Base-by-base conservation (phyloP, 2,329 filamentous ascomycete species). In the Emergomyces orientalis region DNA sequence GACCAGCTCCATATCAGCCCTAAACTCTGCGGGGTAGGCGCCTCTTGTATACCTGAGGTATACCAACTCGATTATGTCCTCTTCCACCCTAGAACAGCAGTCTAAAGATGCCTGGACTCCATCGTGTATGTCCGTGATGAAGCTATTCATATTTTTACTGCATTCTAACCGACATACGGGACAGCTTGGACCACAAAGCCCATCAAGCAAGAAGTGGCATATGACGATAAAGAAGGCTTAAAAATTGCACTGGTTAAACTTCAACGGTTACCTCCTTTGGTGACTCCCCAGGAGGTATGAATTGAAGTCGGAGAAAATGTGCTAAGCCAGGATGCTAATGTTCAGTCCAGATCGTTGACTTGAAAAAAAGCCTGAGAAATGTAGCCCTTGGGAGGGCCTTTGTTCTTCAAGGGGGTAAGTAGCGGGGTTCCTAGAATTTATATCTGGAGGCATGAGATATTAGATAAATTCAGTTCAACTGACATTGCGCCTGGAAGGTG, bases 301-400 rank as follows among this genome's bases (percentile, higher is more conserved):
- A 55, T 37, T 60, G 17, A 14, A 14, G 13, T 11, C 4, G n/a
- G 22, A 57, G 14, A 54, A 55, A 55, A 19, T 17, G 52, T 22
- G 19, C 30, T 22, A 55, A 25, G 1, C 19, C 19, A 34, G 19
- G 9, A 37, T 59, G 66, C 63, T 65, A 34, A 68, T 32, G 25
- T 32, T n/a, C 49, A 5, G 17, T 45, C 1, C 55, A 79, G 75
- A 96, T 99, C 71, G 81, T 85, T 69, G 88, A 85, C 66, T 83
- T 99, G 61, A 91, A 91, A 72, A 81, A 85, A 60, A 88, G 85
- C 70, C 82, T 99, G 27, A 85, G 86, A 64, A 90, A 96, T 78
- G 94, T 96, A 6, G 94, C 94, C 5, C 80, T 89, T 43, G 94
- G 94, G 41, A 91, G 93, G 67, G 90, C 93, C 14, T 97, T 99